These are phyloP conservation scores for Lactarius deliciosus DNA, from an alignment of 768 basidiomycete genomes.

Conservation along the genomic window DNA sequence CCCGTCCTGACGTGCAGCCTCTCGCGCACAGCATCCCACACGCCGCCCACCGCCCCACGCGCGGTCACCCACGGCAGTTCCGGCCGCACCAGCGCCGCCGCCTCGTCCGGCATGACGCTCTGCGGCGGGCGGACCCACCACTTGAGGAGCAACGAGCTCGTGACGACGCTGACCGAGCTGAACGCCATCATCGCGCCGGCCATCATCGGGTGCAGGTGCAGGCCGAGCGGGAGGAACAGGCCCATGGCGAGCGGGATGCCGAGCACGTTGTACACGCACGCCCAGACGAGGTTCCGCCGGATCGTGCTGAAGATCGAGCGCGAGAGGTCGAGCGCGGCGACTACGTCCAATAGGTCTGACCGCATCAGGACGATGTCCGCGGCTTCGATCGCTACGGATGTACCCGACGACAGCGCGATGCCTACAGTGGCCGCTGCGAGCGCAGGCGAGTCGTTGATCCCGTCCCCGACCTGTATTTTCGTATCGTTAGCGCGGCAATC, in stretches of 20 bases:
- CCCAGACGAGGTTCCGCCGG: constrained; percentile 92
- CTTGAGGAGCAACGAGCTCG: constrained; percentile 80
- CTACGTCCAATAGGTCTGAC: constrained; percentile 94
- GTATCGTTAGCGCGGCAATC: background rate
- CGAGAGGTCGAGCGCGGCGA: constrained; percentile 92
- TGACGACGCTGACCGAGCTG: constrained; percentile 93
- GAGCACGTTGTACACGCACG: constrained; percentile 89
- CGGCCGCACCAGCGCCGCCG: constrained; percentile 24
- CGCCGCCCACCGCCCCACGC: constrained; percentile 44
- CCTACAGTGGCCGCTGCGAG: constrained; percentile 95
- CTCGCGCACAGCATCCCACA: constrained; percentile 44
- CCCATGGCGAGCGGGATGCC: constrained; percentile 99
- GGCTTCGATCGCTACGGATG: constrained; percentile 96
- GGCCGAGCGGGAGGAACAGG: constrained; percentile 83
- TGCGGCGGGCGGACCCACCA: constrained; percentile 75
- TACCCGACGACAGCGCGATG: constrained; percentile 93
- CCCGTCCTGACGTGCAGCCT: constrained; percentile 39
- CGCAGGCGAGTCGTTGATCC: constrained; percentile 98
- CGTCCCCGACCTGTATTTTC: constrained; percentile 82
- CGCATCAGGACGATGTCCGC: constrained; percentile 98
- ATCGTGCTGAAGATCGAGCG: constrained; percentile 87
- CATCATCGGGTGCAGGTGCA: constrained; percentile 97
- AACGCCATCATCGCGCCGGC: constrained; percentile 99
- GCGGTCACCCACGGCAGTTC: constrained; percentile 45
- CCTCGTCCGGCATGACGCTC: constrained; percentile 68